phyloP scores from a whole-genome alignment of 306 rosid species.

The Vigna trinervia region DNA sequence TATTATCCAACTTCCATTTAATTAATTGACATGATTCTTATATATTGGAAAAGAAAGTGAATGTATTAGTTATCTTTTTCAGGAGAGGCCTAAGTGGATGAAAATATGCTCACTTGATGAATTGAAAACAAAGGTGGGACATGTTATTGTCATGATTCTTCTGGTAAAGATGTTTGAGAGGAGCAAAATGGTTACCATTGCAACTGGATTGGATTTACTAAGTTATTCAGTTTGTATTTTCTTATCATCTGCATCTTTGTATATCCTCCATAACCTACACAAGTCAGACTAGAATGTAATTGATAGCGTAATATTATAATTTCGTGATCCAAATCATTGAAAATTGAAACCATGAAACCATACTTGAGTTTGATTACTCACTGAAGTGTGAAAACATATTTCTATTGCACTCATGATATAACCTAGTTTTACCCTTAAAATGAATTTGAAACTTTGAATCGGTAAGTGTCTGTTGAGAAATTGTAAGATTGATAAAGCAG shows the following conservation, averaged over 20 bases:
- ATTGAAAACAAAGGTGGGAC: conserved; percentile 94
- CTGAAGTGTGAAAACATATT: no score
- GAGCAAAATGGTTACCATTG: conserved; percentile 89
- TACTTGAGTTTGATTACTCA: no score
- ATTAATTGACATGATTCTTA: background rate
- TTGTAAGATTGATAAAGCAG: no score
- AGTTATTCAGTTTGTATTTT: conserved; percentile 90
- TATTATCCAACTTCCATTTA: background rate
- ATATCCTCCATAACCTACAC: conserved; percentile 92
- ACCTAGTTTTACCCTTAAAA: no score
- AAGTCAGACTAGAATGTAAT: conserved; percentile 56
- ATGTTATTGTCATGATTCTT: conserved; percentile 96
- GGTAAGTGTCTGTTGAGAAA: no score
- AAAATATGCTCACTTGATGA: conserved; percentile 91
- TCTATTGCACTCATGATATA: no score
- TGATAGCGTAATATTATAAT: conserved; percentile 10
- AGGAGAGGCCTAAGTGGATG: conserved; percentile 97
- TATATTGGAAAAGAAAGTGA: conserved; percentile 17
- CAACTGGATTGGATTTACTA: conserved; percentile 82
- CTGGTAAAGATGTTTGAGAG: conserved; percentile 98
- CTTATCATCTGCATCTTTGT: conserved; percentile 90
- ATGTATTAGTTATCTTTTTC: conserved; percentile 18
- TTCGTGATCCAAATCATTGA: background rate
- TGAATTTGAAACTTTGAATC: no score
- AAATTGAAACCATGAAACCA: no score